Percentiles rank a stretch among this genome's conserved stretches.
Conservation (phyloP, 2,329 filamentous ascomycete species). For the Colletotrichum ledebouriae region DNA sequence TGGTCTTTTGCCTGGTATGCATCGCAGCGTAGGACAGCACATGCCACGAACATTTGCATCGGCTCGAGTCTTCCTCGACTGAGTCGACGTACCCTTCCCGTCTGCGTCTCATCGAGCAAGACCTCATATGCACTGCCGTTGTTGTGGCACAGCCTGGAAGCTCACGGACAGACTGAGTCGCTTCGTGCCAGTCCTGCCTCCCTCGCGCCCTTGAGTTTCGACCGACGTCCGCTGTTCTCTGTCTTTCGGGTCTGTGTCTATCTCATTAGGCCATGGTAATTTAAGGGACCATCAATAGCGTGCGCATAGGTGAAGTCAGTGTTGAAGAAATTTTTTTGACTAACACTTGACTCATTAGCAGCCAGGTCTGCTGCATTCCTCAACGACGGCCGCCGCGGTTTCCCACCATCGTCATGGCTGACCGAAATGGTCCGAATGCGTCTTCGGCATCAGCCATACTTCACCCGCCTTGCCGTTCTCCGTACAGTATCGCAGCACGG, state of each 20-base stretch:
- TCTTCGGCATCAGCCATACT: conserved; percentile 17
- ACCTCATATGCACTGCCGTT: conserved; percentile 37
- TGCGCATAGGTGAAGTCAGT: conserved; percentile 1
- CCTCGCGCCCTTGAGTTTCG: conserved; percentile 25
- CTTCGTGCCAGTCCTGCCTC: conserved; percentile 34
- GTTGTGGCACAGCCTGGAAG: conserved; percentile 27
- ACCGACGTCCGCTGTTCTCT: conserved; percentile 19
- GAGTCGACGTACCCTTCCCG: not conserved
- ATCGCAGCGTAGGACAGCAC: conserved; percentile 20
- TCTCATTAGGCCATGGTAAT: not conserved
- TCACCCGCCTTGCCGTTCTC: conserved; percentile 6
- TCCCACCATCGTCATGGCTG: conserved; percentile 17
- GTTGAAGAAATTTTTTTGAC: conserved; percentile 16
- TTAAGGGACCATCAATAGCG: conserved; percentile 13
- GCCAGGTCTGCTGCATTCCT: conserved; percentile 7
- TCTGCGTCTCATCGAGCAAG: conserved; percentile 19
- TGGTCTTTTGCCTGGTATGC: conserved; percentile 30
- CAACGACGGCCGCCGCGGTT: conserved; percentile 11
- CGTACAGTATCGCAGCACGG: conserved; percentile 36
- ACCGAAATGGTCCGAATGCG: conserved; percentile 10
- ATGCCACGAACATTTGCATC: conserved; percentile 32
- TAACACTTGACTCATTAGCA: conserved; percentile 5
- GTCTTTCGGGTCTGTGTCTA: not conserved
- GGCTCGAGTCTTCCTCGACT: conserved; percentile 17
- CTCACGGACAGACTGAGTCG: conserved; percentile 30